phyloP scores from a whole-genome alignment of 257 asterid species.

The Leptodermis oblonga region DNA sequence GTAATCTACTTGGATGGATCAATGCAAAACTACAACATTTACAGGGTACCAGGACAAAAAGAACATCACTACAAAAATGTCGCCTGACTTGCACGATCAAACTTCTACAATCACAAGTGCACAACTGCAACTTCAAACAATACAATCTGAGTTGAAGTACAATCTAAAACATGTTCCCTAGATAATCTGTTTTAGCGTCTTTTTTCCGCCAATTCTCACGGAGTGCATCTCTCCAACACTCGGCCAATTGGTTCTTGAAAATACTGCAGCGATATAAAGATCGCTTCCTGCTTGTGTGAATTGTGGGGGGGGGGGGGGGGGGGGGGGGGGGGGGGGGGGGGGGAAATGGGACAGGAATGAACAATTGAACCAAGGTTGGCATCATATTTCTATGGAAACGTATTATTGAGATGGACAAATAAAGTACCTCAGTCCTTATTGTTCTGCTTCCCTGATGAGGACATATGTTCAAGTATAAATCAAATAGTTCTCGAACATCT shows the following conservation, averaged over 20 bases:
- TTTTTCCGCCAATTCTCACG: not conserved
- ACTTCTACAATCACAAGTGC: no score
- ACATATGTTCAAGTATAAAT: slow-evolving; percentile 72
- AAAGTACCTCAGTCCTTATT: slow-evolving; percentile 76
- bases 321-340: no score
- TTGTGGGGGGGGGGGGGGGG: no score
- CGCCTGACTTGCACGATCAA: no score
- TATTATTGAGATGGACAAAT: not conserved
- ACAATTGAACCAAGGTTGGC: not conserved
- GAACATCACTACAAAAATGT: no score
- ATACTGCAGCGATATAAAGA: slow-evolving; percentile 81
- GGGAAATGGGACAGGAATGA: not conserved
- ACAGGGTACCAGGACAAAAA: no score
- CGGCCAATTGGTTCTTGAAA: slow-evolving; percentile 79
- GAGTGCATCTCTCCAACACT: slow-evolving; percentile 24
- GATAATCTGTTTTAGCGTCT: not conserved
- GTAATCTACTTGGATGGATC: no score
- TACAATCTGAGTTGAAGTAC: not conserved
- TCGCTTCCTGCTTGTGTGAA: slow-evolving; percentile 66
- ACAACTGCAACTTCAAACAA: not conserved
- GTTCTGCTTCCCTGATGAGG: slow-evolving; percentile 99
- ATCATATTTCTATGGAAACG: not conserved
- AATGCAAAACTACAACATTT: no score
- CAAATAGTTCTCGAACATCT: slow-evolving; percentile 53
- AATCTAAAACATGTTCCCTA: not conserved